phyloP scores from a whole-genome alignment of 805 yeast species.

The Trichomonascus vanleenenianus region DNA sequence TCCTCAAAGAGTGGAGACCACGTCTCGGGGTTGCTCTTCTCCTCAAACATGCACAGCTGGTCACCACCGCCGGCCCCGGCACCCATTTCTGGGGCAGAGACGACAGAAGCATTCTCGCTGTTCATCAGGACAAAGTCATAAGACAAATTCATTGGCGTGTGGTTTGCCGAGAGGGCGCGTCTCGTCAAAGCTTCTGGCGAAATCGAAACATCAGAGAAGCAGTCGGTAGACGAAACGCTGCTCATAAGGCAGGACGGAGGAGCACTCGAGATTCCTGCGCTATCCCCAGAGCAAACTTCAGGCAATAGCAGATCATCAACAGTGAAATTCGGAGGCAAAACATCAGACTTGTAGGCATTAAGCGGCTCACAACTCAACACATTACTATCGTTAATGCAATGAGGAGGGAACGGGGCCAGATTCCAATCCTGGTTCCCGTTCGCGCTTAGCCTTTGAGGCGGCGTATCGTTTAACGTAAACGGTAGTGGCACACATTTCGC shows the following conservation, averaged over 20 bases:
- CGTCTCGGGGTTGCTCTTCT: not conserved
- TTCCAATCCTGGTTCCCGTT: not conserved
- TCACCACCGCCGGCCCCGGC: not conserved
- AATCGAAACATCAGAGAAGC: not conserved
- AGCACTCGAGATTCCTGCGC: too few relatives aligned
- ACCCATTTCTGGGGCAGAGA: not conserved
- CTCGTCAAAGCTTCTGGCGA: not conserved
- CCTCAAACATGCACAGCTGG: not conserved
- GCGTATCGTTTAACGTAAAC: not conserved
- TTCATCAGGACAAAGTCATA: too few relatives aligned
- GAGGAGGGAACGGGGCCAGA: not conserved
- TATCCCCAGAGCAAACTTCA: too few relatives aligned
- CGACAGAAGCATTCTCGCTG: too few relatives aligned
- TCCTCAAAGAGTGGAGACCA: constrained; percentile 1
- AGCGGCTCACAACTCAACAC: too few relatives aligned
- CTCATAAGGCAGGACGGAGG: not conserved
- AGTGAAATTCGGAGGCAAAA: too few relatives aligned
- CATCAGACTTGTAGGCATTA: too few relatives aligned
- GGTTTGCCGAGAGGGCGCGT: not conserved
- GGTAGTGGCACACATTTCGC: not conserved
- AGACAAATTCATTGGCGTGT: not conserved
- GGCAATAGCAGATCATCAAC: too few relatives aligned
- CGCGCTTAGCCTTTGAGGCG: not conserved
- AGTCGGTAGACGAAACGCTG: not conserved
- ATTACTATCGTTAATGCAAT: not conserved